Conservation (phyloP, 2,329 filamentous ascomycete species). For the Trichoderma koningii region DNA sequence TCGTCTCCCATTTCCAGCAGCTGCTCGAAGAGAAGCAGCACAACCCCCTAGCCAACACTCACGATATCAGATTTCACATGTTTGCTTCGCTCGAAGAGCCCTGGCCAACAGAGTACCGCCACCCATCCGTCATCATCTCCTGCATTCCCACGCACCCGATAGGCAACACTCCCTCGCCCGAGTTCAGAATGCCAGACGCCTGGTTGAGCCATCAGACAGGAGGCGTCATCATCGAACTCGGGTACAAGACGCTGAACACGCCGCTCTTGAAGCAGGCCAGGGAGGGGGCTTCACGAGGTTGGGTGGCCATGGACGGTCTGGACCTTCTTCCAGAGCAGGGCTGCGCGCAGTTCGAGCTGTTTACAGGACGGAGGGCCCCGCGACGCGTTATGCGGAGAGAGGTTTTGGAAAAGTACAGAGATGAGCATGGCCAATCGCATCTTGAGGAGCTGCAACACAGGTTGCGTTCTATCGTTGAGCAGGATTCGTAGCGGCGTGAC, state of each 20-base stretch:
- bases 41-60: not conserved
- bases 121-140: slow-evolving; percentile 17
- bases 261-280: slow-evolving; percentile 17
- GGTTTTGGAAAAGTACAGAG: slow-evolving; percentile 22
- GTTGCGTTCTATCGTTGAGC: slow-evolving; percentile 20
- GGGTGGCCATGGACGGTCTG: slow-evolving; percentile 21
- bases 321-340: slow-evolving; percentile 20
- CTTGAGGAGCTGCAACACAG: slow-evolving; percentile 16
- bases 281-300: slow-evolving; percentile 18
- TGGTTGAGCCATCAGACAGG: slow-evolving; percentile 16
- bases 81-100: not conserved
- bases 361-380: slow-evolving; percentile 20
- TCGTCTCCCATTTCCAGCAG: slow-evolving; percentile 14
- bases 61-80: slow-evolving; percentile 16
- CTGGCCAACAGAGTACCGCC: slow-evolving; percentile 12
- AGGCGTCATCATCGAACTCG: slow-evolving; percentile 16
- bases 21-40: not conserved
- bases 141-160: slow-evolving; percentile 20
- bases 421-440: slow-evolving; percentile 19
- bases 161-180: slow-evolving; percentile 17
- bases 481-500: slow-evolving; percentile 3
- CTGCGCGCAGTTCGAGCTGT: slow-evolving; percentile 19
- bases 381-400: slow-evolving; percentile 21
- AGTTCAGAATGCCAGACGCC: slow-evolving; percentile 11
- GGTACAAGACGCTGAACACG: slow-evolving; percentile 19